Evolutionary conservation across 179 eudicot species (phyloP).

Genomic region (Corrigiola litoralis): DNA sequence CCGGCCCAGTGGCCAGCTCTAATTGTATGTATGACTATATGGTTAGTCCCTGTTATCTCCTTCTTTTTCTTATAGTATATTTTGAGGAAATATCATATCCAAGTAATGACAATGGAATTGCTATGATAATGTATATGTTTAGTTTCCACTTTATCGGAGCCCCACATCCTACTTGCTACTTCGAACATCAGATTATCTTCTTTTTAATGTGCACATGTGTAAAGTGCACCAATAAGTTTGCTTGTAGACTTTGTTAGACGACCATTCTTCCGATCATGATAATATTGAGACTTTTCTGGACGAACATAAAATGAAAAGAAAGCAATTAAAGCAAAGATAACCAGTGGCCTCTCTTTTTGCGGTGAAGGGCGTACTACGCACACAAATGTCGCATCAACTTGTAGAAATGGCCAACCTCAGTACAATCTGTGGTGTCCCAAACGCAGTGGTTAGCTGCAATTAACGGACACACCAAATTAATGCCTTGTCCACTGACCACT

Average conservation of each 20-base stretch:
- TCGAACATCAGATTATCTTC: constrained; percentile 6
- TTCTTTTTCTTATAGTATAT: too few relatives aligned
- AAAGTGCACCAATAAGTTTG: constrained; percentile 15
- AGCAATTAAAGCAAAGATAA: too few relatives aligned
- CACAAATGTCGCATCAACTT: constrained; percentile 19
- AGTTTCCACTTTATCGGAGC: neutral
- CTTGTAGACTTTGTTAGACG: neutral
- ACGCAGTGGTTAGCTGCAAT: constrained; percentile 16
- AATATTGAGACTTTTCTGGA: neutral
- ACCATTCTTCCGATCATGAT: neutral
- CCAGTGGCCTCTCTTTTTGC: neutral
- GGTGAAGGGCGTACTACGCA: constrained; percentile 6
- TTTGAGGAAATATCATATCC: too few relatives aligned
- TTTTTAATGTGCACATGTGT: constrained; percentile 10
- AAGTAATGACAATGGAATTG: too few relatives aligned
- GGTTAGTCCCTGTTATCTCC: too few relatives aligned
- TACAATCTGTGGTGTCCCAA: constrained; percentile 20
- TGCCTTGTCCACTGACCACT: constrained; percentile 31
- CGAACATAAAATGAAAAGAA: neutral
- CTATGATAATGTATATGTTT: neutral
- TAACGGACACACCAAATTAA: constrained; percentile 14
- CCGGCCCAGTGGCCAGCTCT: too few relatives aligned
- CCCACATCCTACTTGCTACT: neutral
- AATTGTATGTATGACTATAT: too few relatives aligned
- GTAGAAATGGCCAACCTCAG: constrained; percentile 13